Evolutionary conservation across 1,139 yeast species (phyloP), one percentile per base, ranked within the genome.

Genomic region (Kluyveromyces sp.): DNA sequence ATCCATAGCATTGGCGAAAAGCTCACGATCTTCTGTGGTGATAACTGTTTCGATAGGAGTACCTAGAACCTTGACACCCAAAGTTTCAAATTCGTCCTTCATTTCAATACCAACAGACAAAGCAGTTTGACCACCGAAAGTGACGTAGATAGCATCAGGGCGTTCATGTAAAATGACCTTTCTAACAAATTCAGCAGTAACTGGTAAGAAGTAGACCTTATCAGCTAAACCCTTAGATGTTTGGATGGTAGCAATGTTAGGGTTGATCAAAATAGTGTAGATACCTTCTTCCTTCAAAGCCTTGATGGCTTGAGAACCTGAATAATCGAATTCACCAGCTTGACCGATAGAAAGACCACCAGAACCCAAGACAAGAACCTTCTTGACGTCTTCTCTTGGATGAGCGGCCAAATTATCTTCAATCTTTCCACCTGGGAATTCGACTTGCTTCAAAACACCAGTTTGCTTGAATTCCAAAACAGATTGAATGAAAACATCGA

Each of bases 261-360:
- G 98, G 69, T 92, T 92, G 66, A 92, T 90, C 66, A 92, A 78
- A 56, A 92, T 84, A 47, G 98, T 89, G 74, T 89, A 86, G 58
- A 89, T 92, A 56, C 96, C 96, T 71, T 89, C 98, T 74, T 92
- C 97, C 68, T 88, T 90, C 72, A 92, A 78, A 47, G 98, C 98
- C 69, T 85, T 84, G 64, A 85, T 83, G 53, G 94, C 92, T 70
- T 87, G 96, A 51, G 97, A 88, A 63, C 97, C 97, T 48, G 97
- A 89, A 72, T 92, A 92, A 70, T 92, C 99, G 66, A 92, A 92
- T 72, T 92, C 99, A 70, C 99, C 99, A 54, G 99, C 99, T 75
- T 92, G 99, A 62, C 99, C 99, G 69, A 92, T 92, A 49, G 96
- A 85, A 60, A 92, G 77, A 68, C 99, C 99, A 74, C 99, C 99